These are phyloP conservation scores for Inga laurina DNA, from an alignment of 306 rosid species.

Conservation along the genomic window DNA sequence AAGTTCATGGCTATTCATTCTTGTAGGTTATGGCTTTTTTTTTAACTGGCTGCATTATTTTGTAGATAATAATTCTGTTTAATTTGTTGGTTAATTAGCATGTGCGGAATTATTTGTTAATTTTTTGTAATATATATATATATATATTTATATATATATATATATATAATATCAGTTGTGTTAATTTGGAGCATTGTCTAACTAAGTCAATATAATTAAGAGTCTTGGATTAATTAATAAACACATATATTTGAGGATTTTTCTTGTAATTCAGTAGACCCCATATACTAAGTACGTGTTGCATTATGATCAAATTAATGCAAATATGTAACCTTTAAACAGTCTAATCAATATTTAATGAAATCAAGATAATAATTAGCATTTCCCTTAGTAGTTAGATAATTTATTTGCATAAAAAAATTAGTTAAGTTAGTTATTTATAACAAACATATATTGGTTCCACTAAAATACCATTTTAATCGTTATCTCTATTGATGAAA, in stretches of 20 bases:
- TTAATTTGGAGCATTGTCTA: neutral
- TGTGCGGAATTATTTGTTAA: neutral
- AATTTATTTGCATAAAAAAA: too few species aligned
- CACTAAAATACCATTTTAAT: too few species aligned
- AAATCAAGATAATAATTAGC: neutral
- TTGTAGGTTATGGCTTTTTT: too few species aligned
- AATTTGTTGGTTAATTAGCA: neutral
- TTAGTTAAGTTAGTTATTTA: too few species aligned
- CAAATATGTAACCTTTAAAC: neutral
- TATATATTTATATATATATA: too few species aligned
- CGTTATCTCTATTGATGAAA: too few species aligned
- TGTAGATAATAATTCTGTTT: neutral
- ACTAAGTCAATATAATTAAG: neutral
- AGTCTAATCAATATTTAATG: neutral
- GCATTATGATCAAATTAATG: neutral
- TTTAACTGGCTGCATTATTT: neutral
- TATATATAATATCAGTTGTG: too few species aligned
- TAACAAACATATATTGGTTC: too few species aligned
- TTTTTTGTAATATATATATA: neutral
- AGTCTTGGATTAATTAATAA: neutral
- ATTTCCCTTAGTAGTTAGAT: too few species aligned
- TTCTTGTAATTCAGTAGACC: neutral
- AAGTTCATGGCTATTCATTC: neutral
- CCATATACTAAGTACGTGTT: neutral
- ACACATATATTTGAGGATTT: neutral